Percentiles rank a stretch among this genome's conserved stretches.
These are phyloP conservation scores for Coemansia sp. DNA, from an alignment of 192 early-diverging fungal genomes.

Conservation along the genomic window DNA sequence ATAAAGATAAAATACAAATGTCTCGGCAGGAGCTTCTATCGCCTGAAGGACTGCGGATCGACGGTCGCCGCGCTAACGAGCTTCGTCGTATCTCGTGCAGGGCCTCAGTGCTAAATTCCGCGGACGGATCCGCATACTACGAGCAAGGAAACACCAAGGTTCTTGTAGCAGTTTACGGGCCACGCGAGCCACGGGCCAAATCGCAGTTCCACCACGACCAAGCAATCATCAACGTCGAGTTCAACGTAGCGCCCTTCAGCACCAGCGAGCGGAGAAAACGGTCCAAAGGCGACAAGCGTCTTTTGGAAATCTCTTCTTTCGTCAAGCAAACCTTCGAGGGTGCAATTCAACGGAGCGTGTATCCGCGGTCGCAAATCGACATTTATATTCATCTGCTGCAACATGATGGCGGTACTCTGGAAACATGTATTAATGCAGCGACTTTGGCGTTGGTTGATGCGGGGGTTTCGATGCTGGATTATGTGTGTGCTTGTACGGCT, in stretches of 20 bases:
- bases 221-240: conserved; percentile 84
- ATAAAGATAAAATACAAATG: conserved; percentile 13
- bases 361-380: conserved; percentile 88
- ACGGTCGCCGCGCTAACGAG: conserved; percentile 89
- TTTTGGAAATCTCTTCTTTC: conserved; percentile 81
- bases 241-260: conserved; percentile 90
- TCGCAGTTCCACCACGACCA: conserved; percentile 65
- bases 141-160: conserved; percentile 97
- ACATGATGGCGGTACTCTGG: conserved; percentile 83
- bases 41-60: conserved; percentile 81
- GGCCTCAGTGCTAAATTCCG: conserved; percentile 75
- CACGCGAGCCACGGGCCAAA: conserved; percentile 73
- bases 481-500: conserved; percentile 86
- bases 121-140: conserved; percentile 93
- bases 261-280: conserved; percentile 83
- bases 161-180: conserved; percentile 90
- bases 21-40: conserved; percentile 56
- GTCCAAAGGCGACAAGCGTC: conserved; percentile 86
- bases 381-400: conserved; percentile 93
- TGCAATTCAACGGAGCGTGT: conserved; percentile 72
- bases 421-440: conserved; percentile 81
- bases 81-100: conserved; percentile 80
- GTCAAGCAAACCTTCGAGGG: conserved; percentile 93
- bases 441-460: conserved; percentile 83
- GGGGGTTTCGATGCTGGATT: conserved; percentile 79